phyloP scores from a whole-genome alignment of 169 alveolate genomes.

The Cryptosporidium viatorum region DNA sequence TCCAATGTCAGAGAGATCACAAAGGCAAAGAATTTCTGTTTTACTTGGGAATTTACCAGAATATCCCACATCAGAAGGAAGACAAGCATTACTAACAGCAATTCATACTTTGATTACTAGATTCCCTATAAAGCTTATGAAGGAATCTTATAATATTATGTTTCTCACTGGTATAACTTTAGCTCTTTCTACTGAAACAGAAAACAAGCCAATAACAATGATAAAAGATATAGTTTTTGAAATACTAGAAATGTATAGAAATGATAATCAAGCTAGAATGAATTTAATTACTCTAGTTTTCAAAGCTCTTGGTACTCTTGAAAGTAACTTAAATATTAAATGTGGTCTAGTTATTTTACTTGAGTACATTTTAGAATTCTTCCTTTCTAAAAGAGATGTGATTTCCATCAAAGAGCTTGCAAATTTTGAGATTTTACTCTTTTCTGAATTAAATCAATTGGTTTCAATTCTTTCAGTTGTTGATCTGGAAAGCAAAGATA shows the following conservation, averaged over 20 bases:
- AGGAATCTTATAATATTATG: slow-evolving; percentile 55
- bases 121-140: slow-evolving; percentile 20
- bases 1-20: slow-evolving; percentile 59
- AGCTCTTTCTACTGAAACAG: slow-evolving; percentile 53
- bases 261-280: slow-evolving; percentile 38
- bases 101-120: slow-evolving; percentile 37
- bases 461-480: background rate
- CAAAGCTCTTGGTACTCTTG: slow-evolving; percentile 23
- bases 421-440: background rate
- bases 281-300: slow-evolving; percentile 8
- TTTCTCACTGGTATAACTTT: slow-evolving; percentile 36
- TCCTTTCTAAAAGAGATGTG: slow-evolving; percentile 1
- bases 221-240: slow-evolving; percentile 17
- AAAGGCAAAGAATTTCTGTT: slow-evolving; percentile 56
- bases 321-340: slow-evolving; percentile 22
- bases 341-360: slow-evolving; percentile 28
- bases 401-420: slow-evolving; percentile 4
- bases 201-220: background rate
- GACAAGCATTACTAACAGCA: slow-evolving; percentile 39
- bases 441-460: slow-evolving; percentile 13
- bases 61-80: slow-evolving; percentile 66
- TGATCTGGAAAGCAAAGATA: background rate
- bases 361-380: slow-evolving; percentile 13
- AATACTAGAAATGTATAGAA: slow-evolving; percentile 9
- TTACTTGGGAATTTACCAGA: slow-evolving; percentile 48